Conservation (phyloP, 495 filamentous ascomycete genomes). For the Astrocystis sublimbata region DNA sequence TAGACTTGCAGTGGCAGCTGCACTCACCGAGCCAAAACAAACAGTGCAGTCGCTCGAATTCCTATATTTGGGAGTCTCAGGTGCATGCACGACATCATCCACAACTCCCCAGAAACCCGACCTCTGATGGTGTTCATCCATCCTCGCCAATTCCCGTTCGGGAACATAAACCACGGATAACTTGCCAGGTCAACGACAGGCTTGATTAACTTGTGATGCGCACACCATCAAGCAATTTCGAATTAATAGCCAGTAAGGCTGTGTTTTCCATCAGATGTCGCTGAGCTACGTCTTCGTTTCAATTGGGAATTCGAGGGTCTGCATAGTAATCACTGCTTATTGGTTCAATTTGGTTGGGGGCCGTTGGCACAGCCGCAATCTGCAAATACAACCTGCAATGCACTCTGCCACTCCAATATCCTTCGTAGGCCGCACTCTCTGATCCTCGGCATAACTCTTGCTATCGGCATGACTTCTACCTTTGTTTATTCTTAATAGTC, state of each 20-base stretch:
- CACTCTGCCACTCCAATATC: background rate
- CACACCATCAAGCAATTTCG: no score
- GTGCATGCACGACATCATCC: background rate
- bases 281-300: background rate
- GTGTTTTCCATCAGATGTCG: background rate
- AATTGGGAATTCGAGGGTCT: background rate
- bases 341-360: background rate
- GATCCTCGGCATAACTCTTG: no score
- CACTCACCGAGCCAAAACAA: slow-evolving; percentile 4
- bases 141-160: background rate
- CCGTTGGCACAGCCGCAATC: background rate
- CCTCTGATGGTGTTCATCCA: background rate
- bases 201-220: background rate
- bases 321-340: no score
- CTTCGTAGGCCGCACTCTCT: background rate
- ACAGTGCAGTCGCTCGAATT: background rate
- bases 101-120: background rate
- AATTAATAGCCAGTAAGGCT: background rate
- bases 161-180: background rate
- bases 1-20: background rate
- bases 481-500: no score
- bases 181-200: background rate
- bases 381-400: background rate
- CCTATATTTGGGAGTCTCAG: background rate
- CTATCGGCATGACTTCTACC: no score